Evolutionary conservation across 1,284 basidiomycete genomes (phyloP).

Genomic region (Marasmius oreades): DNA sequence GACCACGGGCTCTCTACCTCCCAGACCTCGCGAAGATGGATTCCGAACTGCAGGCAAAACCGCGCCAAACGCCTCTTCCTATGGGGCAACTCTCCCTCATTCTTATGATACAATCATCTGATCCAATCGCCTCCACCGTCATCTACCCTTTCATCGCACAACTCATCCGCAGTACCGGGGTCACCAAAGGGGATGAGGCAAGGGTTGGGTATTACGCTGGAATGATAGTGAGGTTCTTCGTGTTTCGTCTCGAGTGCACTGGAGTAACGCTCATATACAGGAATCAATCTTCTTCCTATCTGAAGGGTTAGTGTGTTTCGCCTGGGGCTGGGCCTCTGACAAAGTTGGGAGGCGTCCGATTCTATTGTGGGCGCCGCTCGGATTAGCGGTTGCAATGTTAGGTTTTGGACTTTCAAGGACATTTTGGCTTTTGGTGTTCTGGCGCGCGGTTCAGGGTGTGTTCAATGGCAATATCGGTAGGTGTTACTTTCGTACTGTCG

Average conservation of each 20-base stretch:
- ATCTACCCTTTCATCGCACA: constrained; percentile 18
- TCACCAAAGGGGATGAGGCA: constrained; percentile 63
- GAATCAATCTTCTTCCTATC: constrained; percentile 34
- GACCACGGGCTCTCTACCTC: not conserved
- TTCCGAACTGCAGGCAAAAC: not conserved
- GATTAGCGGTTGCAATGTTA: constrained; percentile 30
- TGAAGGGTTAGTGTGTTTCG: constrained; percentile 32
- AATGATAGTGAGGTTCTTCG: not conserved
- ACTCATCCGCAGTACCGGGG: constrained; percentile 61
- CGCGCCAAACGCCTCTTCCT: not conserved
- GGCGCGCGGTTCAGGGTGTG: constrained; percentile 21
- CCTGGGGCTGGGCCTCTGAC: constrained; percentile 38
- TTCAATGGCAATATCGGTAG: constrained; percentile 19
- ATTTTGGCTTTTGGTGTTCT: constrained; percentile 20
- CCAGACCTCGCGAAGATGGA: not conserved
- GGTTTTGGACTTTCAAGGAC: constrained; percentile 33
- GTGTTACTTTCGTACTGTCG: not conserved
- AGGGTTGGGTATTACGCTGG: constrained; percentile 59
- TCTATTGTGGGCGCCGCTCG: constrained; percentile 33
- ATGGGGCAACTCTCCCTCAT: not conserved
- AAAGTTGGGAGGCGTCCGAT: constrained; percentile 33
- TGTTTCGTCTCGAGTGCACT: not conserved
- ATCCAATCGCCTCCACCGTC: not conserved
- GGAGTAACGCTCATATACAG: constrained; percentile 15
- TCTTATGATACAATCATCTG: not conserved